Base-by-base conservation (phyloP, 345 rosid species). In the Syzygium aromaticum region DNA sequence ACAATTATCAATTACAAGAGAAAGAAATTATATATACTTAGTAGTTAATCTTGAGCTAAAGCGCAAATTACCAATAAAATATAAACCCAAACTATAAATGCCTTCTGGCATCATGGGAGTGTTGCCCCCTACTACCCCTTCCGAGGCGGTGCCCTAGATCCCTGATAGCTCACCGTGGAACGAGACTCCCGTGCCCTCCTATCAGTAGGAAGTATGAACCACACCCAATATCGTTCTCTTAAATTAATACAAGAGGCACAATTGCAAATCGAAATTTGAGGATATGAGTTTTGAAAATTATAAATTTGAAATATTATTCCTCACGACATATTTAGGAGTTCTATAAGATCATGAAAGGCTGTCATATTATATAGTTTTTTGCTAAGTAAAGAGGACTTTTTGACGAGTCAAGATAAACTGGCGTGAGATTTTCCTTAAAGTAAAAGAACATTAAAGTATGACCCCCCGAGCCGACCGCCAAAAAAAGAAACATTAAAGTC, bases 151-250 rank as follows among this genome's bases (percentile, higher is more conserved):
- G 6, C 12, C 63, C 28, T 2, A 0, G 11, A 57, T 9, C n/a
- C 14, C 6, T 23, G 3, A 5, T 6, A 3, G 3, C 2, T 5
- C 28, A 57, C 0, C n/a, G 2, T 11, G 3, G 5, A 57, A 28
- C 1, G 10, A 0, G 28, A 57, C 14, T 1, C 12, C 2, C 0
- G 14, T 57, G 2, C 6, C 28, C 9, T 25, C n/a, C 14, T 57
- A 57, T 57, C 1, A 0, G 23, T 57, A 1, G 6, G 1, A n/a
- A 57, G 14, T 57, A 57, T 57, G 13, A 57, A 57, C 2, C n/a
- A 8, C n/a, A 57, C 63, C 6, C 14, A 57, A 5, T 1, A 10
- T 57, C 5, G 11, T 57, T 0, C 14, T 57, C 14, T 57, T 57
- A 57, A 57, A 57, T 57, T 25, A 23, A 10, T 59, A 59, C 8